phyloP scores from a whole-genome alignment of 495 filamentous ascomycete species.

The Aspergillus indologenus region DNA sequence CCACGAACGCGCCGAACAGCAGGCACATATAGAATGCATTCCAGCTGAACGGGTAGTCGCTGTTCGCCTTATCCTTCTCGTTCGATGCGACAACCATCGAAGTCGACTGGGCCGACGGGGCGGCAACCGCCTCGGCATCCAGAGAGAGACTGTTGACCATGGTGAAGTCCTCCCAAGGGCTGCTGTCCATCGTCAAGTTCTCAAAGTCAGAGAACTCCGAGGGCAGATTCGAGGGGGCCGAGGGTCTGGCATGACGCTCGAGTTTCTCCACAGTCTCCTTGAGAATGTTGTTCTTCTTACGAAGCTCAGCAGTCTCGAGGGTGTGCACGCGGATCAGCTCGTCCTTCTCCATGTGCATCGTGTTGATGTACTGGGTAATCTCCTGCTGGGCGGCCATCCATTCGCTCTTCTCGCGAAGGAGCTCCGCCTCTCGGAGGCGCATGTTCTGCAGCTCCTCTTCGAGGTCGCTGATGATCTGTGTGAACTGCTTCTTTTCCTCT shows the following conservation, averaged over 20 bases:
- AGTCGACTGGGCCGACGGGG: conserved; percentile 17
- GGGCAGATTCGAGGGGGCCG: conserved; percentile 56
- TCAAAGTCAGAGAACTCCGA: conserved; percentile 79
- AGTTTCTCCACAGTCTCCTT: conserved; percentile 79
- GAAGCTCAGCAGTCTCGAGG: conserved; percentile 88
- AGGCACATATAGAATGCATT: conserved; percentile 74
- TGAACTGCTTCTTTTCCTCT: conserved; percentile 91
- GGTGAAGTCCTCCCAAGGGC: conserved; percentile 75
- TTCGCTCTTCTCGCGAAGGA: conserved; percentile 65
- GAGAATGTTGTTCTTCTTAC: conserved; percentile 90
- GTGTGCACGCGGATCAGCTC: conserved; percentile 87
- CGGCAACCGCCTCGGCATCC: conserved; percentile 40
- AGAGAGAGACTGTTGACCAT: conserved; percentile 60
- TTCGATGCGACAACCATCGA: conserved; percentile 26
- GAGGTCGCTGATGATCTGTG: conserved; percentile 66
- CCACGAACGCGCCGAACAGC: conserved; percentile 93
- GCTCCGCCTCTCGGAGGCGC: conserved; percentile 53
- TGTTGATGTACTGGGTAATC: conserved; percentile 70
- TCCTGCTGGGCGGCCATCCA: conserved; percentile 65
- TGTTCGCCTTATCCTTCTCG: conserved; percentile 61
- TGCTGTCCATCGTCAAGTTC: conserved; percentile 70
- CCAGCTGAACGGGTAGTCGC: conserved; percentile 55
- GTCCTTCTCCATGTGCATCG: conserved; percentile 81
- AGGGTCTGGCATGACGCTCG: conserved; percentile 62
- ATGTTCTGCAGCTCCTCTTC: conserved; percentile 70